Base-by-base conservation (phyloP, 2,329 filamentous ascomycete species). In the Pezicula rhizophila region DNA sequence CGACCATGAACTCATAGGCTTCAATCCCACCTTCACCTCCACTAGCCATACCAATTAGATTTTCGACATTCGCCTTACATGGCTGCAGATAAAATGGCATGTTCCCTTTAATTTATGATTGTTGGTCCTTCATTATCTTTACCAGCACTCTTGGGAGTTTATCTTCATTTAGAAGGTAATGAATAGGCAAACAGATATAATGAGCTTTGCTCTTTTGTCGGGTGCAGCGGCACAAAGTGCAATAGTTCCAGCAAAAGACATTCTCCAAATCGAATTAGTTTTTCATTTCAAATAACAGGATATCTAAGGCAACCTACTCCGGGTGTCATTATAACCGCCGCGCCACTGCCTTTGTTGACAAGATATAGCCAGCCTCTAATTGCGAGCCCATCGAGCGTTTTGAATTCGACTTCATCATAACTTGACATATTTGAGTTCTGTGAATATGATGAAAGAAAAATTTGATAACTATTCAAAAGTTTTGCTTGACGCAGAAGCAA, bases 331-430 rank as follows among this genome's bases (percentile, higher is more conserved):
- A 61, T 52, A n/a, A 62, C 53, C 6, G 50, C 56, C 33, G 55
- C 55, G 7, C 54, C 52, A 28, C 42, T 45, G 42, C 42, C 42
- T 17, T 39, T 41, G 8, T 39, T 41, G 8, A 63, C 66, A 23
- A 63, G 59, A 50, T 65, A 73, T 11, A 73, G 56, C 52, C 57
- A 60, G 8, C 69, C 71, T 12, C 65, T 58, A 8, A 73, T 54
- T 8, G 59, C 68, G 4, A 70, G 39, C 6, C 68, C 68, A 55
- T 72, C 69, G 2, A 70, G 42, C 6, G 70, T 71, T 38, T 64
- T 63, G 58, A 71, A 70, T 49, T 70, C 64, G 41, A 72, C 63
- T 38, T 66, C 60, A 50, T 58, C 23, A 10, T n/a, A 25, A 12
- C 23, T 23, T 39, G 28, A 28, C 25, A 31, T 8, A 26, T 15